Conservation (phyloP, 805 yeast species). For the Schizosaccharomyces pombe region ASM294v3 CU329670.1:3244501-3245000, state of each 20-base stretch:
- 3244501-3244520: not conserved
- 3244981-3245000: not conserved
- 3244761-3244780: slow-evolving; percentile 61
- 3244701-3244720: slow-evolving; percentile 10
- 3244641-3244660: slow-evolving; percentile 32
- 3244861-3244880: slow-evolving; percentile 44
- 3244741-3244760: slow-evolving; percentile 54
- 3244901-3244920: slow-evolving; percentile 76
- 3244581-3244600: not conserved
- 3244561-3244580: not conserved
- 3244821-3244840: slow-evolving; percentile 45
- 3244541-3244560: not conserved
- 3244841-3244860: slow-evolving; percentile 34
- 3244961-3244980: slow-evolving; percentile 39
- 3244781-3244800: slow-evolving; percentile 84
- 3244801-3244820: slow-evolving; percentile 49
- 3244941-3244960: slow-evolving; percentile 46
- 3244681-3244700: slow-evolving; percentile 12
- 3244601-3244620: not conserved
- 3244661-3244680: slow-evolving; percentile 33
- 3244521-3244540: not conserved
- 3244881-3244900: slow-evolving; percentile 79
- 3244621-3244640: slow-evolving; percentile 37
- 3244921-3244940: slow-evolving; percentile 76
- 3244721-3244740: slow-evolving; percentile 25